phyloP scores from a whole-genome alignment of 139 green algal species.

The Chlamydomonas sp. region DNA sequence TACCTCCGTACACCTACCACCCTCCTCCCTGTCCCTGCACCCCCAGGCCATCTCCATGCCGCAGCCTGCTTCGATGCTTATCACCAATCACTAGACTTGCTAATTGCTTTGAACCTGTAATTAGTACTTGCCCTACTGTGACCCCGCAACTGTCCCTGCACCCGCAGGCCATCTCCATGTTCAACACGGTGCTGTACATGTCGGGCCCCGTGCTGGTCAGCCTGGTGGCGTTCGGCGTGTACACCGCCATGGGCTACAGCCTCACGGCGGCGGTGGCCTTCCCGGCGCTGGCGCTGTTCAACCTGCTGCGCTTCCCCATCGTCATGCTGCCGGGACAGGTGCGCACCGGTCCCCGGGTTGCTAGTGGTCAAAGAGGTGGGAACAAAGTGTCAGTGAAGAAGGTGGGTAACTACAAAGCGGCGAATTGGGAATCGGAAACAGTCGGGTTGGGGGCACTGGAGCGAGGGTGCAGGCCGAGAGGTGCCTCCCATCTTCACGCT shows the following conservation, averaged over 20 bases:
- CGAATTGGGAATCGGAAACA: too few species aligned
- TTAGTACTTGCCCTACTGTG: too few species aligned
- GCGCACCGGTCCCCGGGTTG: neutral
- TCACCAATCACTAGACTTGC: too few species aligned
- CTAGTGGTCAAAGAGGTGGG: too few species aligned
- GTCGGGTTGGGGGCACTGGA: neutral
- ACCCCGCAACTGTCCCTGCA: too few species aligned
- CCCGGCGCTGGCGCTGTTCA: constrained; percentile 85
- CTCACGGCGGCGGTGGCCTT: constrained; percentile 86
- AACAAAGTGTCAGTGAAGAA: too few species aligned
- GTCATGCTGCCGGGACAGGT: constrained; percentile 69
- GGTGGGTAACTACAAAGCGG: neutral
- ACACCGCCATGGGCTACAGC: constrained; percentile 48
- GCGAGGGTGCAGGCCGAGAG: neutral
- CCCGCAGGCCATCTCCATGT: constrained; percentile 15
- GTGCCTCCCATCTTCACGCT: neutral
- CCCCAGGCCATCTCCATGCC: too few species aligned
- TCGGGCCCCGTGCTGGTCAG: constrained; percentile 63
- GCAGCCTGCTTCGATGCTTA: too few species aligned
- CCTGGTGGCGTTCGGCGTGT: constrained; percentile 73
- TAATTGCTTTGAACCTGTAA: too few species aligned
- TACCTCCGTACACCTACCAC: too few species aligned
- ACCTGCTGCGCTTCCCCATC: constrained; percentile 89
- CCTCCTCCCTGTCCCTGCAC: too few species aligned
- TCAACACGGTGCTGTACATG: constrained; percentile 37